A percentile compares a stretch with the other conserved stretches of the same genome.
Conservation (phyloP, 1,284 basidiomycete genomes). For the Leucoagaricus sp. region DNA sequence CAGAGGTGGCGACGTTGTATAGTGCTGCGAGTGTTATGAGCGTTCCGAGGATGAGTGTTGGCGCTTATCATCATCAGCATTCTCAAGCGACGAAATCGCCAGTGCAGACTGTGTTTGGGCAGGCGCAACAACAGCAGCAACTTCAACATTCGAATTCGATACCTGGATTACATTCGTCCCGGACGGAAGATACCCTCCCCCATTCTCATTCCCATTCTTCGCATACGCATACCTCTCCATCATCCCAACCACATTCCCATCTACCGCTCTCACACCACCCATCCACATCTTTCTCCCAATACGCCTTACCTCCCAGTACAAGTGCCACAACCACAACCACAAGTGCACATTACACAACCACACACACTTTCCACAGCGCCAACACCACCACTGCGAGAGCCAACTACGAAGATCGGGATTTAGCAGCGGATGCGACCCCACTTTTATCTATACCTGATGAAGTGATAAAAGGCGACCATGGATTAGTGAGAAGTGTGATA, state of each 20-base stretch:
- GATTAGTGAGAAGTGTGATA: slow-evolving; percentile 81
- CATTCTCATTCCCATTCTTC: too few relatives aligned
- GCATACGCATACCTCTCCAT: too few relatives aligned
- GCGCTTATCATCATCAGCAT: slow-evolving; percentile 18
- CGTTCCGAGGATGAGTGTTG: slow-evolving; percentile 41
- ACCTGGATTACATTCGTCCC: slow-evolving; percentile 26
- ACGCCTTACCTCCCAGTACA: background rate
- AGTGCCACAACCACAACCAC: slow-evolving; percentile 12
- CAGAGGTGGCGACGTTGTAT: slow-evolving; percentile 83
- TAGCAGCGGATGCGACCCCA: slow-evolving; percentile 80
- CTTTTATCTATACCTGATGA: slow-evolving; percentile 63
- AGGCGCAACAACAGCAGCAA: background rate
- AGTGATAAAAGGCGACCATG: slow-evolving; percentile 76
- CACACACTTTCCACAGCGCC: slow-evolving; percentile 27
- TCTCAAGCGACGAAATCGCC: background rate
- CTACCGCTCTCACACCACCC: too few relatives aligned
- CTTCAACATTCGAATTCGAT: slow-evolving; percentile 3
- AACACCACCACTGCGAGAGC: slow-evolving; percentile 28
- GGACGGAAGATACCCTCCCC: slow-evolving; percentile 46
- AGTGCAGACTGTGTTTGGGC: background rate
- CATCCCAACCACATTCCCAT: too few relatives aligned
- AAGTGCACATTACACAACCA: slow-evolving; percentile 17
- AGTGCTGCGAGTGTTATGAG: slow-evolving; percentile 80
- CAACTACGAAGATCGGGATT: slow-evolving; percentile 78
- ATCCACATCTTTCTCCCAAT: too few relatives aligned